Percentiles rank a stretch among this genome's conserved stretches.
Evolutionary conservation across 164 flowering plant genomes (phyloP).

Genomic region (Saururus chinensis): DNA sequence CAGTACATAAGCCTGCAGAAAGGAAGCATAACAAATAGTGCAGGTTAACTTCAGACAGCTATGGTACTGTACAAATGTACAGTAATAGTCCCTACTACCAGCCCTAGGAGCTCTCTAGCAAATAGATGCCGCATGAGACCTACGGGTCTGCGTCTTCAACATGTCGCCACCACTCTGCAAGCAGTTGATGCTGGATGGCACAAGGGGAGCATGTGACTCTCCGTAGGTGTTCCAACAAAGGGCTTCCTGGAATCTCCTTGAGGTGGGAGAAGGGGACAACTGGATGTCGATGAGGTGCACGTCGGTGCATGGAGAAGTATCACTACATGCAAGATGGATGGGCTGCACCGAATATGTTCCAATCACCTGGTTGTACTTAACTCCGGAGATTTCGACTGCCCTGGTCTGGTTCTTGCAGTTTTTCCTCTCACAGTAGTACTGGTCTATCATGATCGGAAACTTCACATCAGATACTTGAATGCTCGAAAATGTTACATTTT

Average conservation of each 20-base stretch:
- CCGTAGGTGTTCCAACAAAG: constrained; percentile 77
- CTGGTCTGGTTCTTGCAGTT: constrained; percentile 64
- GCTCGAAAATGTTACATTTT: constrained; percentile 53
- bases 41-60: too few relatives aligned
- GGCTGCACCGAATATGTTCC: constrained; percentile 65
- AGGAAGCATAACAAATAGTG: neutral
- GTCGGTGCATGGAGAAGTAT: constrained; percentile 45
- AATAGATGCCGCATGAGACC: constrained; percentile 32
- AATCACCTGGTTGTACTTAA: constrained; percentile 37
- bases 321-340: constrained; percentile 65
- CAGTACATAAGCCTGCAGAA: neutral
- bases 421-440: constrained; percentile 64
- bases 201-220: constrained; percentile 44
- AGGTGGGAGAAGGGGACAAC: constrained; percentile 24
- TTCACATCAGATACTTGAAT: constrained; percentile 56
- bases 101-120: neutral
- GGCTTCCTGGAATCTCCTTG: constrained; percentile 19
- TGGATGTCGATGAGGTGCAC: constrained; percentile 50
- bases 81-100: neutral
- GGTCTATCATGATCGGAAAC: constrained; percentile 75
- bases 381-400: constrained; percentile 61
- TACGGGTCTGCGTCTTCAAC: constrained; percentile 16
- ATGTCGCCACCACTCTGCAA: constrained; percentile 32
- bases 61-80: too few relatives aligned
- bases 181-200: constrained; percentile 67